phyloP scores from a whole-genome alignment of 305 asterid species.

The Nicotiana rustica region DNA sequence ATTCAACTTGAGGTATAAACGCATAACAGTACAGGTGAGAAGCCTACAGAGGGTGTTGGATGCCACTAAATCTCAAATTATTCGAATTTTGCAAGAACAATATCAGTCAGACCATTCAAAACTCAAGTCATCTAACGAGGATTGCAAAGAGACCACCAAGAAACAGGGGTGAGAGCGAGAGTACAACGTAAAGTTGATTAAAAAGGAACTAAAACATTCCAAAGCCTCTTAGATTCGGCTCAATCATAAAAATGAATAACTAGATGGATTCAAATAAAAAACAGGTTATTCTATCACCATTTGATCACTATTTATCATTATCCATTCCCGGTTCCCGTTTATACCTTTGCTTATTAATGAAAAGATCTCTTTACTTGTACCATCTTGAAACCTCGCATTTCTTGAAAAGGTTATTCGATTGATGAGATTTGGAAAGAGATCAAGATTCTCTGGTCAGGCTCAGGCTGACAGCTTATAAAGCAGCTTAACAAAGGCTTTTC shows the following conservation, averaged over 20 bases:
- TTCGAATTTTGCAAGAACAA: background rate
- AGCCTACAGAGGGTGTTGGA: background rate
- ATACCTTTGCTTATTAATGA: background rate
- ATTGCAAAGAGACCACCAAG: no score
- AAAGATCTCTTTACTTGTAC: background rate
- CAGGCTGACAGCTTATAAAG: background rate
- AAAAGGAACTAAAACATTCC: background rate
- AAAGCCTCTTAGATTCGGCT: background rate
- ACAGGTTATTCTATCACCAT: background rate
- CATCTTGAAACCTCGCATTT: background rate
- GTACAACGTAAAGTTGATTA: background rate
- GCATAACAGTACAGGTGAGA: background rate
- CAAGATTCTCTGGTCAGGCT: background rate
- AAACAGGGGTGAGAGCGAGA: conserved; percentile 8
- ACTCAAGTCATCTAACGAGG: conserved; percentile 1
- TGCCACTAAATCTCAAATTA: background rate
- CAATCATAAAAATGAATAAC: background rate
- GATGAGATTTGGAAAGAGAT: background rate
- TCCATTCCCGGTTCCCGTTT: background rate
- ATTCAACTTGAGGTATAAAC: conserved; percentile 3
- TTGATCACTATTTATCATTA: conserved; percentile 21
- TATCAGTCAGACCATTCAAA: background rate
- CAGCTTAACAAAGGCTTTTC: conserved; percentile 2
- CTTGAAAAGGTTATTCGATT: background rate
- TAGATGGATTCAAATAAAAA: background rate